Evolutionary conservation across 176 grass and related monocot genomes (phyloP).

Genomic region (Luzula sylvatica): DNA sequence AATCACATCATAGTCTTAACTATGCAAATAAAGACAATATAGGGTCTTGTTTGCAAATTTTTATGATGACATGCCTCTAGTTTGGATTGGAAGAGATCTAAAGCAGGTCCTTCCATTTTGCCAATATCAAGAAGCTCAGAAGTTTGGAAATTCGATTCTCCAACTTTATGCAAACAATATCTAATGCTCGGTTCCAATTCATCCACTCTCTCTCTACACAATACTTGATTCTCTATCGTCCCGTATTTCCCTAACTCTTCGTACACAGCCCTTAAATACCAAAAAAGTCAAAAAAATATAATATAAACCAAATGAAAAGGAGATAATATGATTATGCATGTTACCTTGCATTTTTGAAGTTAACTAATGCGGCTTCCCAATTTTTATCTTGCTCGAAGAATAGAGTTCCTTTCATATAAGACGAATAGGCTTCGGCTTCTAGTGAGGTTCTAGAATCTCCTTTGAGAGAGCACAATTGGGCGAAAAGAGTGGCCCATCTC

Average conservation of each 20-base stretch:
- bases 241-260: constrained; percentile 94
- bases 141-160: constrained; percentile 78
- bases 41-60: background rate
- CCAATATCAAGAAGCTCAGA: constrained; percentile 70
- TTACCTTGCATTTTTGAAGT: constrained; percentile 94
- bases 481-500: constrained; percentile 83
- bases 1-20: constrained; percentile 7
- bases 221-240: constrained; percentile 88
- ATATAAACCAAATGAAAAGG: background rate
- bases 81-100: constrained; percentile 87
- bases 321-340: too few relatives aligned
- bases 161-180: constrained; percentile 90
- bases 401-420: constrained; percentile 91
- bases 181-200: constrained; percentile 96
- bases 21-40: background rate
- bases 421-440: constrained; percentile 97
- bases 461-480: constrained; percentile 77
- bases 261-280: constrained; percentile 62
- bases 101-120: constrained; percentile 73
- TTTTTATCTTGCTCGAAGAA: constrained; percentile 99
- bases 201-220: constrained; percentile 83
- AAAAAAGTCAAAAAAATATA: background rate
- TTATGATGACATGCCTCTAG: constrained; percentile 45
- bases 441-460: constrained; percentile 94
- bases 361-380: constrained; percentile 72